Evolutionary conservation across 2,329 filamentous ascomycete species (phyloP), one percentile per base, ranked within the genome.

Genomic region (Phialocephala subalpina): DNA sequence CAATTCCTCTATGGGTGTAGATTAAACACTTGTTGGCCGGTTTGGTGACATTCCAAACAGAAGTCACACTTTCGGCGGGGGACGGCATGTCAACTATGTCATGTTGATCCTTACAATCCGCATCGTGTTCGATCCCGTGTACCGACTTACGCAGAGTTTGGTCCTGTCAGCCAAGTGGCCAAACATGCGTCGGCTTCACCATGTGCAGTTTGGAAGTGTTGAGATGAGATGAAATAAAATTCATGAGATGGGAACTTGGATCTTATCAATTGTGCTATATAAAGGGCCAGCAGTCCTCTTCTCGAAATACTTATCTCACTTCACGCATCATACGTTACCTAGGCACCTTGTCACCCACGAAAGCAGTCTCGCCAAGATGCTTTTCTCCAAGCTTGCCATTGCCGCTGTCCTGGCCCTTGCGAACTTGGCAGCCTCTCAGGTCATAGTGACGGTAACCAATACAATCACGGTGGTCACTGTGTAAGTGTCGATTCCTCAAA

Each of bases 401-500:
- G 60, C 55, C 29, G 64, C 63, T 2, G 47, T 68, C 1, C 63
- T 63, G 25, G 66, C 63, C 22, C 52, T 65, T 33, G 63, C 60
- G 29, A 58, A 57, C 25, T 63, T 45, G 14, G 45, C 58, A n/a
- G 58, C 53, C 2, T 29, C 66, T 12, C 66, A 68, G 65, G 66
- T 65, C 1, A 35, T 65, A 16, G 63, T 65, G 20, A 66, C 64
- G 3, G 55, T 62, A 2, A 66, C 64, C 16, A 58, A 61, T 36
- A 65, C 58, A 12, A 35, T 64, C 55, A 64, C 63, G 33, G 55
- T 65, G 27, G 55, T 65, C 22, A 68, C 66, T 38, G 63, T 68
- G 18, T n/a, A n/a, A n/a, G n/a, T n/a, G n/a, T n/a, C n/a, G n/a
- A n/a, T n/a, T n/a, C n/a, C n/a, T n/a, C n/a, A n/a, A n/a, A n/a